phyloP scores from a whole-genome alignment of 2,329 filamentous ascomycete species.

The Fusarium sp. region DNA sequence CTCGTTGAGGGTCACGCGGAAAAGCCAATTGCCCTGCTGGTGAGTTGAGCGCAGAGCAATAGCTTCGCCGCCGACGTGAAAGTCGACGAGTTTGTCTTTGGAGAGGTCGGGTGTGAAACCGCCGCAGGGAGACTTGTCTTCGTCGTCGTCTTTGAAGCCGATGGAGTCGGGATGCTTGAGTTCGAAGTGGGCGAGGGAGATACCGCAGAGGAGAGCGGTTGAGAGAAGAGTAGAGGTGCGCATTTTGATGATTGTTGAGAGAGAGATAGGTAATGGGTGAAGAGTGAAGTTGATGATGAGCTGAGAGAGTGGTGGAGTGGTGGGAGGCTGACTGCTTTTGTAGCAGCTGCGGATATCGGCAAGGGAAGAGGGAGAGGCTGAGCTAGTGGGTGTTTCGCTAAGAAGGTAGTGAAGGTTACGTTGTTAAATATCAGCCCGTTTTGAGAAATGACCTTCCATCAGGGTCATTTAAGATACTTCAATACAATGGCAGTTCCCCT shows the following conservation, averaged over 20 bases:
- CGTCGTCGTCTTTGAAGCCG: conserved; percentile 61
- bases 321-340: conserved; percentile 40
- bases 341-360: conserved; percentile 36
- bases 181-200: conserved; percentile 66
- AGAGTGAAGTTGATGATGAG: neutral
- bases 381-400: conserved; percentile 10
- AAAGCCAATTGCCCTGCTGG: conserved; percentile 66
- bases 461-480: neutral
- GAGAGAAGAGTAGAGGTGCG: conserved; percentile 51
- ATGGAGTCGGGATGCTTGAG: conserved; percentile 62
- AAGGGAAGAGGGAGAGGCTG: conserved; percentile 22
- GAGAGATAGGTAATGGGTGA: neutral
- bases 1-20: conserved; percentile 67
- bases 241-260: conserved; percentile 49
- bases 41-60: conserved; percentile 63
- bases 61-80: conserved; percentile 69
- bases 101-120: conserved; percentile 63
- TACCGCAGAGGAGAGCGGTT: conserved; percentile 54
- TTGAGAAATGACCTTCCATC: neutral
- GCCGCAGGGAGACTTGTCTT: conserved; percentile 64
- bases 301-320: neutral
- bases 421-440: neutral
- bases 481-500: neutral
- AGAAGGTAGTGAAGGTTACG: neutral
- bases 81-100: conserved; percentile 63